These are phyloP conservation scores for Kluyveromyces aestuarii DNA, from an alignment of 805 yeast species.

Conservation along the genomic window DNA sequence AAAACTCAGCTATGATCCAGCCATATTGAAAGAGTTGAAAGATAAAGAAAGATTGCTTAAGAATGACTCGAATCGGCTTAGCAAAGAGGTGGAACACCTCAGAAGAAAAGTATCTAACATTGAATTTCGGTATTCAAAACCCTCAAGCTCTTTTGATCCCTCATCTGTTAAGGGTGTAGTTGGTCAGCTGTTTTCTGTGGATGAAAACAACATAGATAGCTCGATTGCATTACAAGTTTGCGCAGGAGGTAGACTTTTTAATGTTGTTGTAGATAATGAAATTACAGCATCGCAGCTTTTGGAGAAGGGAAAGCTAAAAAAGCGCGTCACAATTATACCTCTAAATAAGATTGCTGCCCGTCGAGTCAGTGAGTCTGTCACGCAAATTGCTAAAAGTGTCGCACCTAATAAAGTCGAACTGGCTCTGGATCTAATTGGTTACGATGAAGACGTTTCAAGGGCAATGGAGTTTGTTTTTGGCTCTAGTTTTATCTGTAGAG, in stretches of 20 bases:
- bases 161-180: constrained; percentile 76
- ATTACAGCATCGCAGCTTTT: constrained; percentile 74
- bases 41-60: constrained; percentile 36
- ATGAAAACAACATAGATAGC: constrained; percentile 45
- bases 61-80: constrained; percentile 35
- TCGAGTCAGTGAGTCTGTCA: constrained; percentile 40
- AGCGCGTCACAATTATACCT: constrained; percentile 87
- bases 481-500: constrained; percentile 74
- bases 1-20: constrained; percentile 50
- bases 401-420: constrained; percentile 83
- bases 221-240: constrained; percentile 85
- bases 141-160: constrained; percentile 51
- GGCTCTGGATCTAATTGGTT: constrained; percentile 77
- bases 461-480: constrained; percentile 96
- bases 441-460: constrained; percentile 53
- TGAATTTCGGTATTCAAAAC: constrained; percentile 65
- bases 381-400: constrained; percentile 59
- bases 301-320: constrained; percentile 66
- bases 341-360: constrained; percentile 71
- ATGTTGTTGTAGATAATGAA: constrained; percentile 85
- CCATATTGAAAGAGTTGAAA: constrained; percentile 35
- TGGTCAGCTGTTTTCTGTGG: constrained; percentile 68
- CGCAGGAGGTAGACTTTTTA: constrained; percentile 87
- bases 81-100: constrained; percentile 42
- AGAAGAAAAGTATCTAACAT: constrained; percentile 60